Evolutionary conservation across 2,329 filamentous ascomycete genomes (phyloP).

Genomic region (Leptographium galeiforme): DNA sequence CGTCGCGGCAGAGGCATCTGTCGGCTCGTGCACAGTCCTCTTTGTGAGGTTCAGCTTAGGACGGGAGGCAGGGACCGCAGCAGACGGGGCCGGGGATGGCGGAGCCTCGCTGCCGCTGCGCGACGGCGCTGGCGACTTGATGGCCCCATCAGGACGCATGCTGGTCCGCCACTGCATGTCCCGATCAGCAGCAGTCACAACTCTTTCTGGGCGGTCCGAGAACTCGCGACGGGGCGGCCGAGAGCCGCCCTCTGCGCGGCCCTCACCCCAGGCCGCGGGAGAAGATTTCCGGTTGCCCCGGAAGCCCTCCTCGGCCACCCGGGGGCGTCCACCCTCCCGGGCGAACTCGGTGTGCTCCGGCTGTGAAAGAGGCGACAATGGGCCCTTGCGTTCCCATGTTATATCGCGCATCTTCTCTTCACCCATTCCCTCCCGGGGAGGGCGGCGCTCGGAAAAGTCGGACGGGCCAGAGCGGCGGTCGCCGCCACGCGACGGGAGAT

Average conservation of each 20-base stretch:
- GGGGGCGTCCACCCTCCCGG: slow-evolving; percentile 41
- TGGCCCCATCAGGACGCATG: slow-evolving; percentile 68
- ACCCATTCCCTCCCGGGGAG: slow-evolving; percentile 52
- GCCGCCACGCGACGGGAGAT: slow-evolving; percentile 22
- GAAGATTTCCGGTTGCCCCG: slow-evolving; percentile 53
- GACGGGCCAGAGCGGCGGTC: slow-evolving; percentile 32
- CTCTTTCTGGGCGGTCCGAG: slow-evolving; percentile 54
- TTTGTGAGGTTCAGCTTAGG: slow-evolving; percentile 82
- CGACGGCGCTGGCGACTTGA: slow-evolving; percentile 50
- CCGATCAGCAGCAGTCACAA: slow-evolving; percentile 76
- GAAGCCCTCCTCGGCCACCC: slow-evolving; percentile 44
- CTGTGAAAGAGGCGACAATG: slow-evolving; percentile 58
- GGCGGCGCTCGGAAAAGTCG: slow-evolving; percentile 51
- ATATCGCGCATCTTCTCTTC: slow-evolving; percentile 71
- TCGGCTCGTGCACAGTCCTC: slow-evolving; percentile 66
- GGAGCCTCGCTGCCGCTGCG: slow-evolving; percentile 65
- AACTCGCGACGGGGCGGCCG: slow-evolving; percentile 69
- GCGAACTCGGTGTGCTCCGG: slow-evolving; percentile 34
- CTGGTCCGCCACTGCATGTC: slow-evolving; percentile 86
- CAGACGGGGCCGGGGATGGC: slow-evolving; percentile 49
- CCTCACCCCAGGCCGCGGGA: slow-evolving; percentile 65
- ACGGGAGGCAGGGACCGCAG: slow-evolving; percentile 41
- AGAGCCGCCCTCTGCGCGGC: slow-evolving; percentile 34
- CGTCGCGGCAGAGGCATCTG: slow-evolving; percentile 35
- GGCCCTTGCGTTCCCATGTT: slow-evolving; percentile 88